Evolutionary conservation across 345 rosid species (phyloP).

Genomic region (Citrus reticulata): DNA sequence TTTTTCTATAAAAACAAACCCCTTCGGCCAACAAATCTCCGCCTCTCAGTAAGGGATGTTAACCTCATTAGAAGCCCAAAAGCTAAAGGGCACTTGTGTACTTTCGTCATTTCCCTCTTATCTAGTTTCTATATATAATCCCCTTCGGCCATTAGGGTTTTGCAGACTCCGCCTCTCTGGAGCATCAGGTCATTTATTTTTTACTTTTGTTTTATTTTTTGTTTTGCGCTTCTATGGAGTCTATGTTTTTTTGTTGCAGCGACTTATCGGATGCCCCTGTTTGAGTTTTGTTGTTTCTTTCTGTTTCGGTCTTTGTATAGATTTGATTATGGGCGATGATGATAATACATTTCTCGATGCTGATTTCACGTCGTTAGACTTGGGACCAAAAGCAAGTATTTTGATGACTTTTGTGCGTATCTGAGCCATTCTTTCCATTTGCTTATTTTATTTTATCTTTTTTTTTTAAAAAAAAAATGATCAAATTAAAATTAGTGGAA

Average conservation of each 20-base stretch:
- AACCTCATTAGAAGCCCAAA: neutral
- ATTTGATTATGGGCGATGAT: slow-evolving; percentile 23
- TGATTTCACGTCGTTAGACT: slow-evolving; percentile 19
- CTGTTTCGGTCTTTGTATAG: neutral
- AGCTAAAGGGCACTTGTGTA: neutral
- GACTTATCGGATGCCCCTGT: neutral
- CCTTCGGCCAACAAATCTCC: too few species aligned
- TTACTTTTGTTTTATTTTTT: too few species aligned
- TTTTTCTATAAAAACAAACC: too few species aligned
- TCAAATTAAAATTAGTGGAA: neutral
- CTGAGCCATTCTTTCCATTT: slow-evolving; percentile 31
- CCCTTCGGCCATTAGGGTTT: neutral
- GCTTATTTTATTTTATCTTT: too few species aligned
- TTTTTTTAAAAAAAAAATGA: too few species aligned
- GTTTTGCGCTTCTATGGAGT: neutral
- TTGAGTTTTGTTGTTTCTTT: neutral
- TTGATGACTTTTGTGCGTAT: slow-evolving; percentile 58
- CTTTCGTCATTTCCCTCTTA: neutral
- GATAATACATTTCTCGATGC: slow-evolving; percentile 42
- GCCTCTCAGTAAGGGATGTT: too few species aligned
- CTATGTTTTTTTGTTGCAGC: neutral
- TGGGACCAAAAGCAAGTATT: slow-evolving; percentile 15
- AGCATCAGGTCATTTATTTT: too few species aligned
- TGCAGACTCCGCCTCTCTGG: neutral
- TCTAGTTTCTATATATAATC: neutral